Evolutionary conservation across 1,284 basidiomycete species (phyloP), one percentile per base, ranked within the genome.

Genomic region (Puccinia hordei): DNA sequence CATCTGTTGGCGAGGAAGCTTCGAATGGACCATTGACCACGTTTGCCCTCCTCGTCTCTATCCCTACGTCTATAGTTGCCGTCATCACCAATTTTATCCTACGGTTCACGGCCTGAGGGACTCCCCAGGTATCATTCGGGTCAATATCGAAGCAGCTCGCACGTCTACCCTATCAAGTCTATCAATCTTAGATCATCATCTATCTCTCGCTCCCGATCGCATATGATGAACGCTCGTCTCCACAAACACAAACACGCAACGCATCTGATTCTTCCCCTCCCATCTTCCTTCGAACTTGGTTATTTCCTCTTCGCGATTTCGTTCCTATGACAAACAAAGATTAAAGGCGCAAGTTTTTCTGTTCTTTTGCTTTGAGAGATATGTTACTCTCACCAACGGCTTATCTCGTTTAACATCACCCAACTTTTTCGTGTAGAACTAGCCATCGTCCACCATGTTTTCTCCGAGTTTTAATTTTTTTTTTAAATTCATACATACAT

Each of bases 71-170:
- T 38, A 13, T 61, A 79, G 76, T 79, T 49, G 76, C 76, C 19
- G 76, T 79, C 13, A 38, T 79, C 9, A 79, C 76, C 27, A 79
- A 79, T 33, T 79, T 79, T 41, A 71, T 79, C 33, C 55, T 79
- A 19, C 46, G 76, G 22, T 71, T 79, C 41, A 79, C 76, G 35
- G 65, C 65, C 44, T 66, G 38, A 66, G 19, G 22, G 27, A 13
- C 49, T 22, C 49, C 49, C 49, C 33, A n/a, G 19, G 17, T 24
- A 44, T 2, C 13, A 30, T 2, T 35, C 38, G 33, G 3, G 8
- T n/a, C 22, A 41, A 9, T 13, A 66, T 44, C 38, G 10, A 66
- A 66, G 15, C 24, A 66, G 27, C 61, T 27, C 61, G n/a, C 10
- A 12, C 59, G 19, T n/a, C n/a, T n/a, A n/a, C 30, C 65, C 65